Evolutionary conservation across 2,329 filamentous ascomycete genomes (phyloP), one percentile per base, ranked within the genome.

Genomic region (Alternaria ventricosa): DNA sequence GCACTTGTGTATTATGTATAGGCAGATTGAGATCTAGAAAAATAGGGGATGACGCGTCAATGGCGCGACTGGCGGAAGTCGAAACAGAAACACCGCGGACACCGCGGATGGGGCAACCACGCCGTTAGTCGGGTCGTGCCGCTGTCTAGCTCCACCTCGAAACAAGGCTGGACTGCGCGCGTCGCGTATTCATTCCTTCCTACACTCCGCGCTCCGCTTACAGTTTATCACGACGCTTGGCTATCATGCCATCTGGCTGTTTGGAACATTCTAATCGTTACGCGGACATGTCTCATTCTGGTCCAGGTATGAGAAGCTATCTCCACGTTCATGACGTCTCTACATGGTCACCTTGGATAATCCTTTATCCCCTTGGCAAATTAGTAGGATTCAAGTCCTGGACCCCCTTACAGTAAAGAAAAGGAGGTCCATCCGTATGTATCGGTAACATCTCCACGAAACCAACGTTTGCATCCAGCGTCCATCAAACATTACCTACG

Each of bases 111-210:
- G 3, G 58, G 51, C 22, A 58, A 55, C 12, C 33, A 28, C 45
- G 55, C 46, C 49, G 45, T 50, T 25, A 46, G 47, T 55, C 45
- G 62, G 62, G 59, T 65, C 63, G 63, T 63, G 51, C 60, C 63
- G 63, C 53, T 41, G 23, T 62, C 54, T 55, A 60, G 57, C 50
- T 59, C 63, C 63, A 59, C 60, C 23, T 47, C 55, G 50, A 49
- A 54, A 57, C 59, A 50, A 49, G 54, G 49, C 45, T 46, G 54
- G 18, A 44, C 11, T 43, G 33, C 51, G 23, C 30, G 49, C 15
- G 58, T 53, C 30, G 49, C 9, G 30, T 18, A 53, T 36, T 23
- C 30, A 53, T 41, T 53, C 49, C 49, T 12, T 25, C 13, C 20
- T 25, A 11, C 33, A 45, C 18, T 36, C 12, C 23, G 11, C 58